phyloP scores from a whole-genome alignment of 2,329 filamentous ascomycete species.

The Canariomyces notabilis region DNA sequence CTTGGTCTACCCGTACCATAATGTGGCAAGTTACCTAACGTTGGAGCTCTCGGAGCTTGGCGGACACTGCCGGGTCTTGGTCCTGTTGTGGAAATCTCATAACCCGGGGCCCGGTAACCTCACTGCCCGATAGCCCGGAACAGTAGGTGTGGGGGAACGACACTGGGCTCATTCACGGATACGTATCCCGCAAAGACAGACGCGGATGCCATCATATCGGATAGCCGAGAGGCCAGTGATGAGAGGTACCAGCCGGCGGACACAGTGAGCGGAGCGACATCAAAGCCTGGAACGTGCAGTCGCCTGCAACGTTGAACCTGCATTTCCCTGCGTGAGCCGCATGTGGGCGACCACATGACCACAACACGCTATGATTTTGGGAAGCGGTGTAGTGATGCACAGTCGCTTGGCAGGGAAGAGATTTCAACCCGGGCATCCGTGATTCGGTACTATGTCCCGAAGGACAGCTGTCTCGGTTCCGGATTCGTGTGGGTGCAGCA shows the following conservation, averaged over 20 bases:
- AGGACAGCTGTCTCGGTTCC: conserved; percentile 2
- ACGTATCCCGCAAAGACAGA: too few relatives aligned
- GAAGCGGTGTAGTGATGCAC: conserved; percentile 9
- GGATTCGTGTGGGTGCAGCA: conserved; percentile 3
- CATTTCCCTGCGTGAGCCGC: not conserved
- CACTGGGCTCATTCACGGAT: not conserved
- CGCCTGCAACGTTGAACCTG: not conserved
- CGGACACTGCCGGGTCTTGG: conserved; percentile 12
- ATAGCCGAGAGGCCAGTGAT: too few relatives aligned
- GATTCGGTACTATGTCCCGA: conserved; percentile 7
- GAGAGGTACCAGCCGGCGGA: too few relatives aligned
- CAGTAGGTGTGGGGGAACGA: not conserved
- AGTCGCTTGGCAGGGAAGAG: conserved; percentile 8
- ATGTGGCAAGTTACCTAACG: too few relatives aligned
- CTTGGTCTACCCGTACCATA: too few relatives aligned
- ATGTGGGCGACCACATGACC: conserved; percentile 13
- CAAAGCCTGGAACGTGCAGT: not conserved
- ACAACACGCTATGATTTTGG: not conserved
- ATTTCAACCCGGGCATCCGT: conserved; percentile 2
- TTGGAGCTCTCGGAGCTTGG: conserved; percentile 10
- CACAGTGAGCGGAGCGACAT: too few relatives aligned
- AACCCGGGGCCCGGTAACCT: not conserved
- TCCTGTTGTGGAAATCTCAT: conserved; percentile 2
- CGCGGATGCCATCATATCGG: too few relatives aligned
- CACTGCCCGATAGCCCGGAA: not conserved